A percentile compares a stretch with the other conserved stretches of the same genome.
Evolutionary conservation across 176 grass and related monocot species (phyloP).

Genomic region (Stipa capillata): DNA sequence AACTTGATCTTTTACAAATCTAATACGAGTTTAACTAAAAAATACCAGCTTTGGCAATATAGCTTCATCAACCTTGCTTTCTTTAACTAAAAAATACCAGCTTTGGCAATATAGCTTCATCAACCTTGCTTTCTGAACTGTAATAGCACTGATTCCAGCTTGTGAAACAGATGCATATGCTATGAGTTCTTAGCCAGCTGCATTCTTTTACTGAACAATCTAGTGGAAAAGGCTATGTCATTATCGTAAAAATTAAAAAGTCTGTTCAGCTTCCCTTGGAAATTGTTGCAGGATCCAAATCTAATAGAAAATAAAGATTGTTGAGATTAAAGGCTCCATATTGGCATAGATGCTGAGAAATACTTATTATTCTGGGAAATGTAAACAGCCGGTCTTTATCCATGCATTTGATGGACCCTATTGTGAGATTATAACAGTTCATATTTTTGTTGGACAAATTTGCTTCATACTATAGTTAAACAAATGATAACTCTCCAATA

Average conservation of each 20-base stretch:
- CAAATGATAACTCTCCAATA: neutral
- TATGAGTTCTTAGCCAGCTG: neutral
- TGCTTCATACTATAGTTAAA: neutral
- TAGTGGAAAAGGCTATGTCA: neutral
- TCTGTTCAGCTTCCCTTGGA: neutral
- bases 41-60: neutral
- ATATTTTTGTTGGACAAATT: slow-evolving; percentile 9
- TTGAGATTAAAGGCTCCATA: neutral
- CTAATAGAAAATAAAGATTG: neutral
- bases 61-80: slow-evolving; percentile 1
- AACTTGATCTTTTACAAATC: neutral
- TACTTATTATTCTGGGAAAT: neutral
- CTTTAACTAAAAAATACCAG: neutral
- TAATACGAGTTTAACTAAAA: neutral
- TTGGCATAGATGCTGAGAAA: neutral
- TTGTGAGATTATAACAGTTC: neutral
- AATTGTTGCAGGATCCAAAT: neutral
- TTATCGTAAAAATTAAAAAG: neutral
- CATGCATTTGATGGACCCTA: neutral
- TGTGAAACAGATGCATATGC: neutral
- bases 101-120: neutral
- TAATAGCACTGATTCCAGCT: neutral
- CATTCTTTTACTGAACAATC: neutral
- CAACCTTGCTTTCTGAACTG: slow-evolving; percentile 3
- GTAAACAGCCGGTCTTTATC: neutral